Conservation (phyloP, 805 yeast species). For the Schwanniomyces pseudopolymorphus region DNA sequence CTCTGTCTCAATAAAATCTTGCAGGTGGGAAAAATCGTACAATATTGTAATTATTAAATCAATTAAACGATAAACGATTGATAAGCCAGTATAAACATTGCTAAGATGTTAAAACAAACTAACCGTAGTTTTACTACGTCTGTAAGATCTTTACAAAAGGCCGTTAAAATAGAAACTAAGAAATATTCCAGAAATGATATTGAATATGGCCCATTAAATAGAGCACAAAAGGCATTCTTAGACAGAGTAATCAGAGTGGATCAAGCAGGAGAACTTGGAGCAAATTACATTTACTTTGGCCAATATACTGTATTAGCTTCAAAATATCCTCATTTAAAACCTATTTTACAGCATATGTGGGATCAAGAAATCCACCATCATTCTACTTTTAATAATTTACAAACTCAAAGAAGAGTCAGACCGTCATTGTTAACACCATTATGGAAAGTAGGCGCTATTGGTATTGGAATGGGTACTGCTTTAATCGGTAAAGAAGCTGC, state of each 20-base stretch:
- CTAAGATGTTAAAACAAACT: neutral
- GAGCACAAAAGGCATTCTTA: constrained; percentile 67
- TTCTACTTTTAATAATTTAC: constrained; percentile 76
- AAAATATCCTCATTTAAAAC: constrained; percentile 72
- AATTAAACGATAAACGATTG: too few species aligned
- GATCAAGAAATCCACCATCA: constrained; percentile 95
- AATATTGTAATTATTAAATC: too few species aligned
- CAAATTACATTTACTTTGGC: constrained; percentile 88
- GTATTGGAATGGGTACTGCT: constrained; percentile 86
- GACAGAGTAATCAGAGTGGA: constrained; percentile 85
- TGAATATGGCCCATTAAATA: constrained; percentile 37
- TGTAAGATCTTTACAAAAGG: neutral
- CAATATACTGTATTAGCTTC: constrained; percentile 75
- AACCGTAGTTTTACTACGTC: neutral
- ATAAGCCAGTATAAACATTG: too few species aligned
- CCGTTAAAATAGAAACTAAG: constrained; percentile 11
- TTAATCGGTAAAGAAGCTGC: constrained; percentile 90
- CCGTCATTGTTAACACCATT: constrained; percentile 90
- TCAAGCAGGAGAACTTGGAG: constrained; percentile 98
- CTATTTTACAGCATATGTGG: constrained; percentile 93
- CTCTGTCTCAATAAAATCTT: neutral
- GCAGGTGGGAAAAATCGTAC: neutral
- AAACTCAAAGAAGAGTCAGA: constrained; percentile 74
- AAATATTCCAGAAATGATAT: constrained; percentile 24
- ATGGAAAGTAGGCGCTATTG: constrained; percentile 90